These are phyloP conservation scores for Sporothrix dimorphospora DNA, from an alignment of 2,329 filamentous ascomycete genomes.

Conservation along the genomic window DNA sequence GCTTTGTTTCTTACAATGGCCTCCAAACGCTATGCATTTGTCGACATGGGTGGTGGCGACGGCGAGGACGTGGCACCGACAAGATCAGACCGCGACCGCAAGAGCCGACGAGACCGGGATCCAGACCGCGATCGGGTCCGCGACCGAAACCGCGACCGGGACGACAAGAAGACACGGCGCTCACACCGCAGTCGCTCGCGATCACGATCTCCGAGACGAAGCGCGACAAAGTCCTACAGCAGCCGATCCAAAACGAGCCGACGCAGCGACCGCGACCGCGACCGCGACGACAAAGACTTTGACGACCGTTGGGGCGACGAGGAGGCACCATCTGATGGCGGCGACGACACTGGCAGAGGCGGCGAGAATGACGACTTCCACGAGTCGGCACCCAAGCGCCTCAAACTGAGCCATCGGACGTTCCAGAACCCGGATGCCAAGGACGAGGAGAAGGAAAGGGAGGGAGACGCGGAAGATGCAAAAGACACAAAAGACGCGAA, in stretches of 20 bases:
- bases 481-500: no score
- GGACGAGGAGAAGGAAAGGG: conserved; percentile 33
- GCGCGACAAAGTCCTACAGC: conserved; percentile 44
- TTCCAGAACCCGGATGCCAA: conserved; percentile 47
- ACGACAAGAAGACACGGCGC: conserved; percentile 6
- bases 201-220: conserved; percentile 35
- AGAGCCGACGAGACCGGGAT: conserved; percentile 49
- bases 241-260: conserved; percentile 44
- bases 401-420: conserved; percentile 59
- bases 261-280: conserved; percentile 38
- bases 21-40: conserved; percentile 66
- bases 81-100: conserved; percentile 42
- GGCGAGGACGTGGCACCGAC: conserved; percentile 38
- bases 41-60: conserved; percentile 68
- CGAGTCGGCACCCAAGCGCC: conserved; percentile 71
- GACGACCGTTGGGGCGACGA: conserved; percentile 85
- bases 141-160: not conserved
- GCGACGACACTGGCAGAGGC: conserved; percentile 34
- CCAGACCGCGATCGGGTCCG: conserved; percentile 44
- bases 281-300: conserved; percentile 53
- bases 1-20: conserved; percentile 34
- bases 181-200: conserved; percentile 38
- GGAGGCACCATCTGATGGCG: conserved; percentile 51
- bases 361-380: conserved; percentile 62
- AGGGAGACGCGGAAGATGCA: not conserved